phyloP scores from a whole-genome alignment of 495 filamentous ascomycete genomes.

The Bombardia bombarda region DNA sequence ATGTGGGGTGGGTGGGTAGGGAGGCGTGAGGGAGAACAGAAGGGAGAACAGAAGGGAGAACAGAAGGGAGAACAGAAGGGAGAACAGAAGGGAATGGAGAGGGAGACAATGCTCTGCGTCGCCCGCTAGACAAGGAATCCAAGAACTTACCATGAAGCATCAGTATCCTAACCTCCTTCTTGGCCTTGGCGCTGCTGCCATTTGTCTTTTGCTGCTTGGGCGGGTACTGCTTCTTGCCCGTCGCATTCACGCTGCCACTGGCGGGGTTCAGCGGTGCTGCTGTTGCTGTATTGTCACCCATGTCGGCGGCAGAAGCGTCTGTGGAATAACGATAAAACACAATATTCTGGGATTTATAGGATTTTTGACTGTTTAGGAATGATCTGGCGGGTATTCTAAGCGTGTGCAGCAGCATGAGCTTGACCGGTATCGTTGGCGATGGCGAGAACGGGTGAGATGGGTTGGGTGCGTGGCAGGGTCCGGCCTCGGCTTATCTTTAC shows the following conservation, averaged over 20 bases:
- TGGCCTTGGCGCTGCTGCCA: slow-evolving; percentile 9
- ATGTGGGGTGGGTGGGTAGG: not conserved
- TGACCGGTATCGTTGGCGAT: not conserved
- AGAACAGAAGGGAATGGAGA: not conserved
- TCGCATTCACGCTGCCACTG: too few species aligned
- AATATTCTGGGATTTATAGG: not conserved
- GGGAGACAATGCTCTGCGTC: not conserved
- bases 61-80: not conserved
- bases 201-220: slow-evolving; percentile 5
- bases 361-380: not conserved
- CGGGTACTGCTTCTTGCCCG: too few species aligned
- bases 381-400: not conserved
- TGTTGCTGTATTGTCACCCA: slow-evolving; percentile 6
- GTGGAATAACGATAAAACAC: not conserved
- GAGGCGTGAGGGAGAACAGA: too few species aligned
- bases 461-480: too few species aligned
- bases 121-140: not conserved
- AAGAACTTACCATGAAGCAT: slow-evolving; percentile 48
- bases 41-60: not conserved
- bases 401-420: slow-evolving; percentile 2
- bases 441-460: too few species aligned
- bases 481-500: too few species aligned
- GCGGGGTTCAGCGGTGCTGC: too few species aligned
- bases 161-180: slow-evolving; percentile 42
- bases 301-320: too few species aligned